These are phyloP conservation scores for Prunus mira DNA, from an alignment of 306 rosid genomes.

Conservation along the genomic window DNA sequence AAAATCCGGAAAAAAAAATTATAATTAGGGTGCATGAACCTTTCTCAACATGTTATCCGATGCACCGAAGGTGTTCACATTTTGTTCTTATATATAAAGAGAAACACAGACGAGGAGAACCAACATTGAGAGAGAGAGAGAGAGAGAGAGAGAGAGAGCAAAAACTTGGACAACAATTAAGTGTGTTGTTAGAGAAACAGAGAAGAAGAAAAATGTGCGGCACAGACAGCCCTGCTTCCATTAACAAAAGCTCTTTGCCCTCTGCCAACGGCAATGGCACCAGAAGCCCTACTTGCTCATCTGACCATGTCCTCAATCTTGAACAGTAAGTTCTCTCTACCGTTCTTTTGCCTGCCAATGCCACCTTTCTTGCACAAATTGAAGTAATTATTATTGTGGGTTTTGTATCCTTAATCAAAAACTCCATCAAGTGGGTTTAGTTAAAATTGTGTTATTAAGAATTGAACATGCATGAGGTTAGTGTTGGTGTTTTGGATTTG, in stretches of 20 bases:
- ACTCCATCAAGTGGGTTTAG: not conserved
- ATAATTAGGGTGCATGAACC: conserved; percentile 1
- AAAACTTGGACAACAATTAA: not conserved
- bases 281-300: not conserved
- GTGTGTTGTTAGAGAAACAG: not conserved
- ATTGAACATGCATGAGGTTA: not conserved
- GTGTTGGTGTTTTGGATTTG: not conserved
- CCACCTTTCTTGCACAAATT: too few species aligned
- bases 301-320: conserved; percentile 33
- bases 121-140: too few species aligned
- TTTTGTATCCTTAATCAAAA: too few species aligned
- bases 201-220: conserved; percentile 19
- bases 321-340: conserved; percentile 35
- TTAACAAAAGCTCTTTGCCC: conserved; percentile 9
- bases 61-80: too few species aligned
- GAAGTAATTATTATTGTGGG: too few species aligned
- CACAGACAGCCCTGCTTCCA: conserved; percentile 17
- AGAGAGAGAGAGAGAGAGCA: not conserved
- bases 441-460: not conserved
- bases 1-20: not conserved
- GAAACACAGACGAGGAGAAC: too few species aligned
- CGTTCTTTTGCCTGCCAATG: too few species aligned
- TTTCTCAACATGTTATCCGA: too few species aligned
- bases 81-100: too few species aligned
- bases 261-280: not conserved